Base-by-base conservation (phyloP, 495 filamentous ascomycete genomes). In the Aspergillus steynii region DNA sequence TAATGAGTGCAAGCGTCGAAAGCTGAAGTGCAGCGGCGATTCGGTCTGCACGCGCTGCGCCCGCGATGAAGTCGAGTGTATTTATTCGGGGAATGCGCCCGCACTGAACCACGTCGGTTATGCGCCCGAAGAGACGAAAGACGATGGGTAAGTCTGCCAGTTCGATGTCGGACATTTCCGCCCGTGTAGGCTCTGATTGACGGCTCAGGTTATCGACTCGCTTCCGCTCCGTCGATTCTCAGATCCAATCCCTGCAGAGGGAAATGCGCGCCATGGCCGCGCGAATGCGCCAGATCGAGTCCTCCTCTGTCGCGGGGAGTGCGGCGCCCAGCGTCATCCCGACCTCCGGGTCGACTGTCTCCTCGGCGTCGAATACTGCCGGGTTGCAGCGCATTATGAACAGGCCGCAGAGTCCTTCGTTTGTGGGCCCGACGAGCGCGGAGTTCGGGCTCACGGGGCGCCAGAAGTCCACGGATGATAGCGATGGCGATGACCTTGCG, bases 21-120 rank as follows among this genome's bases (percentile, higher is more conserved):
- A 96, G 75, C 89, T 96, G 72, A 96, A 95, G 71, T 96, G 92
- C 73, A 93, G 92, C 70, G 92, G 92, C 53, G 85, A 92, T 60
- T 81, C 76, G 1, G 86, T 88, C 1, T 96, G 92, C 67, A 84
- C 87, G 55, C 83, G 92, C 62, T 96, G 92, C 72, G 85, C 85
- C 59, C 90, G 71, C 7, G 67, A 77, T 29, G 57, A 91, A 61
- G 82, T 92, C 58, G 82, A 81, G 28, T 86, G 94, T 59, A 80
- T 89, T 66, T 96, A 93, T 68, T 58, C 75, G 10, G 54, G 65
- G 0, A 65, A 46, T 37, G 61, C 59, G 6, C 56, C 62, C 25
- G 53, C 54, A 6, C 10, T 20, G 14, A 34, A 26, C 42, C 64
- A 62, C 58, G 27, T 29, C 2, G 59, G 26, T 8, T 53, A 59